Percentiles rank a stretch among this genome's conserved stretches.
These are phyloP conservation scores for Viola pubescens DNA, from an alignment of 441 rosid genomes.

Conservation along the genomic window DNA sequence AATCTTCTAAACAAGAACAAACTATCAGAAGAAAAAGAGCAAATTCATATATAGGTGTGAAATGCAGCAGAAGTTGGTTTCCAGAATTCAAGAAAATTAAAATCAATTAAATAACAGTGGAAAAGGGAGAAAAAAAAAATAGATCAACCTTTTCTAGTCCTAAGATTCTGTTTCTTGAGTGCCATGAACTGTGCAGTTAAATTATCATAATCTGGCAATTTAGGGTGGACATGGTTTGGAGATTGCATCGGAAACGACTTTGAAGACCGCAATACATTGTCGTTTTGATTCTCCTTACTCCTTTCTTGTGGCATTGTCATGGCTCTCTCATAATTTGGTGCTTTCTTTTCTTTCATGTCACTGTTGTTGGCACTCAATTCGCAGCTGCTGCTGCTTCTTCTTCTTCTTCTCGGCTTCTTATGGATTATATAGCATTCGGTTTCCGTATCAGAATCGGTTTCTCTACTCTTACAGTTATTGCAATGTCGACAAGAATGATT, in stretches of 20 bases:
- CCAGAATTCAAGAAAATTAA: too few species aligned
- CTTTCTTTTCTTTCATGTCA: constrained; percentile 16
- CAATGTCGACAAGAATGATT: constrained; percentile 22
- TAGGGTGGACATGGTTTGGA: constrained; percentile 73
- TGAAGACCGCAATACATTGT: constrained; percentile 22
- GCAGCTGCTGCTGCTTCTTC: constrained; percentile 19
- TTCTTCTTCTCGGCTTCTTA: constrained; percentile 17
- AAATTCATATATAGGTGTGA: too few species aligned
- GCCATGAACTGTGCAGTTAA: constrained; percentile 59
- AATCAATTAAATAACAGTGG: too few species aligned
- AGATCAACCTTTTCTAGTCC: constrained; percentile 5
- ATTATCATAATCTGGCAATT: constrained; percentile 72
- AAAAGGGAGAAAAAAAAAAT: too few species aligned
- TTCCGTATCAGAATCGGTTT: constrained; percentile 16
- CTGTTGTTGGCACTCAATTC: constrained; percentile 19
- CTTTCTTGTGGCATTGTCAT: constrained; percentile 52
- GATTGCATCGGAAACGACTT: constrained; percentile 33
- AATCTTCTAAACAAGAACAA: too few species aligned
- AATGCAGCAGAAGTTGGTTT: too few species aligned
- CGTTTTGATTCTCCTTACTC: constrained; percentile 21
- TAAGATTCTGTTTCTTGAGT: constrained; percentile 44
- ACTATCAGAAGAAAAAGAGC: too few species aligned
- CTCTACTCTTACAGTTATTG: constrained; percentile 11
- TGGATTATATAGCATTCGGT: constrained; percentile 8
- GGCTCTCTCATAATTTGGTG: constrained; percentile 32